Evolutionary conservation across 1,139 yeast species (phyloP).

Genomic region (Debaryomycetaceae sp.): DNA sequence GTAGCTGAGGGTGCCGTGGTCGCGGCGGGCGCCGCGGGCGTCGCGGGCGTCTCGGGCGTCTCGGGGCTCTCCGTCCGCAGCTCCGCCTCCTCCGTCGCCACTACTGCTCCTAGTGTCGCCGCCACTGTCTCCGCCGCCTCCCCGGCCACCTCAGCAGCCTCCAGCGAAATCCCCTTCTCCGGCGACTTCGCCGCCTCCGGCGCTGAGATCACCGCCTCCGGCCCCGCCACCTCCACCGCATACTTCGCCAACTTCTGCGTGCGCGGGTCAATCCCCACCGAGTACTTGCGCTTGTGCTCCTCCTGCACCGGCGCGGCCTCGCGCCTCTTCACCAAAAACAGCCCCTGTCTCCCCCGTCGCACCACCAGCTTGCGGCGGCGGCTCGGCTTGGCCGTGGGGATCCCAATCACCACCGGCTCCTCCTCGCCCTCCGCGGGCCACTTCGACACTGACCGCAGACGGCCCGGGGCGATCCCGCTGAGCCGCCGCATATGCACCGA

Average conservation of each 20-base stretch:
- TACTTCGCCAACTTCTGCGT: constrained; percentile 21
- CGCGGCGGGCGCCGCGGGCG: no score
- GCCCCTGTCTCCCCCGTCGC: constrained; percentile 12
- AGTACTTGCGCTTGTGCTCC: constrained; percentile 1
- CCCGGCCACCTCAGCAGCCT: background rate
- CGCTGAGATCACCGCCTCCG: constrained; percentile 7
- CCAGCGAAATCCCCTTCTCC: constrained; percentile 6
- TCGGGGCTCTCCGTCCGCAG: no score
- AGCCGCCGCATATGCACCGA: constrained; percentile 29
- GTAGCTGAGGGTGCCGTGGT: no score
- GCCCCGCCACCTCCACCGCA: constrained; percentile 10
- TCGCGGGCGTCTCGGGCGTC: no score
- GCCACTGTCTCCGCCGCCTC: background rate
- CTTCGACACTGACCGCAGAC: no score
- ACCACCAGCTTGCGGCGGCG: constrained; percentile 27
- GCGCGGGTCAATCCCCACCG: constrained; percentile 27
- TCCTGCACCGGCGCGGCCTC: constrained; percentile 10
- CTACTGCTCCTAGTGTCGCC: no score
- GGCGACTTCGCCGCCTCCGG: constrained; percentile 7
- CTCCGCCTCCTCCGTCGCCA: no score
- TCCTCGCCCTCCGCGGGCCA: constrained; percentile 2
- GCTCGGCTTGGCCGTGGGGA: constrained; percentile 29
- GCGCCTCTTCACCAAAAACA: constrained; percentile 7
- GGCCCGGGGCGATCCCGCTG: no score
- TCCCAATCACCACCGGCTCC: constrained; percentile 25